Base-by-base conservation (phyloP, 2,329 filamentous ascomycete genomes). In the Fusarium dimerum region DNA sequence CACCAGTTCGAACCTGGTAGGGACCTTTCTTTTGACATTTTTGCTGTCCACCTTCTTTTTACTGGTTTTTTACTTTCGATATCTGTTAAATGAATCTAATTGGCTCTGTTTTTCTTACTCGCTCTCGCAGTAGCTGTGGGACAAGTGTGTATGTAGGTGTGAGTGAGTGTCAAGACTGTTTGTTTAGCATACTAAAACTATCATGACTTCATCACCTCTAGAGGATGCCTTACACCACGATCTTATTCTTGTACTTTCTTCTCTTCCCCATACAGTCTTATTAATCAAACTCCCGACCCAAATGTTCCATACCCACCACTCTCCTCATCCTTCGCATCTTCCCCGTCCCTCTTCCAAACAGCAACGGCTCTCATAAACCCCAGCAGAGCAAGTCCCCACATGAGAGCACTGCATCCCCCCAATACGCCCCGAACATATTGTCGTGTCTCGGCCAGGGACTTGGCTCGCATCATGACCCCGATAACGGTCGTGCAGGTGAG, bases 321-420 rank as follows among this genome's bases (percentile, higher is more conserved):
- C 36, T 51, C 54, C 46, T 30, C 40, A 29, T 44, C 48, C 29
- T 30, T n/a, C 5, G n/a, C 15, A 3, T 48, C 51, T 5, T 58
- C 51, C 5, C 56, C 55, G 9, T 15, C 17, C 3, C 18, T 11
- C 12, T 52, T 67, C 67, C 68, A 71, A 2, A 71, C 43, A 6
- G 66, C 56, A 36, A 55, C 66, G 0, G 65, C 64, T 17, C 69
- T 58, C 41, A 61, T 38, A 32, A 71, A 71, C 13, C 61, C 68
- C 32, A 69, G 55, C 17, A 65, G 32, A 1, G 59, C 62, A 41
- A 64, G 52, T 1, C 63, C 68, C 60, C 65, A 66, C 45, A 71
- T 58, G 39, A 67, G 40, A 7, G 61, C 47, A n/a, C 61, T 57
- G 18, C 66, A 63, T 2, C 67, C 64, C 47, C 67, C 59, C 36